Evolutionary conservation across 768 basidiomycete genomes (phyloP), one percentile per base, ranked within the genome.

Genomic region (Naematelia encephala): DNA sequence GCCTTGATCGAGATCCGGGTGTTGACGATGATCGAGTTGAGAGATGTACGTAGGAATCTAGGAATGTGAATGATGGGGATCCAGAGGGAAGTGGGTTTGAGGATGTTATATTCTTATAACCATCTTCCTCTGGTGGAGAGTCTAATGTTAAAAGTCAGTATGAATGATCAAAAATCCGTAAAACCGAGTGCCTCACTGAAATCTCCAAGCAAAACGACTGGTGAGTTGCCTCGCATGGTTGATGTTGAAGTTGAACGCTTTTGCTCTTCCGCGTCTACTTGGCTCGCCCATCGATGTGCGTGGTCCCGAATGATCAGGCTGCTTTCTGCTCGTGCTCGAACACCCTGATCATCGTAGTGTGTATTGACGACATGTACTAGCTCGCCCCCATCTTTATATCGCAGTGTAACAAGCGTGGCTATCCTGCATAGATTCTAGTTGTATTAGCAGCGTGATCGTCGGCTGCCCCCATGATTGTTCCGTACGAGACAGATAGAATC

Each of bases 261-360:
- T 27, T 51, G 34, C 30, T 45, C 56, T 22, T 22, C 43, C 19
- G 45, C 14, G 46, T 67, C 54, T 1, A 56, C 48, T 13, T 27
- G 11, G 23, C 54, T 54, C 22, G 66, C 59, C 61, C 62, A 69
- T 5, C 64, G 59, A 11, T 51, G 51, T 10, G 67, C 52, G 25
- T 69, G 51, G 4, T 61, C 47, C 2, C 73, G 59, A 42, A 79
- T 74, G n/a, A 79, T 51, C 30, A 63, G 54, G 43, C 75, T 73
- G 12, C 65, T 65, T 52, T 78, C 49, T 3, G 64, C 63, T 8
- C 77, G 54, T 2, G 78, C 70, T 26, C 30, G 5, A 16, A 63
- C 10, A 11, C 78, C 76, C n/a, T 47, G 48, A 60, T 79, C 68
- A 54, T 79, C 78, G 47, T 71, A 79, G 51, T 79, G 78, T 2